Evolutionary conservation across 1,284 basidiomycete genomes (phyloP).

Genomic region (Cutaneotrichosporon dermatis): DNA sequence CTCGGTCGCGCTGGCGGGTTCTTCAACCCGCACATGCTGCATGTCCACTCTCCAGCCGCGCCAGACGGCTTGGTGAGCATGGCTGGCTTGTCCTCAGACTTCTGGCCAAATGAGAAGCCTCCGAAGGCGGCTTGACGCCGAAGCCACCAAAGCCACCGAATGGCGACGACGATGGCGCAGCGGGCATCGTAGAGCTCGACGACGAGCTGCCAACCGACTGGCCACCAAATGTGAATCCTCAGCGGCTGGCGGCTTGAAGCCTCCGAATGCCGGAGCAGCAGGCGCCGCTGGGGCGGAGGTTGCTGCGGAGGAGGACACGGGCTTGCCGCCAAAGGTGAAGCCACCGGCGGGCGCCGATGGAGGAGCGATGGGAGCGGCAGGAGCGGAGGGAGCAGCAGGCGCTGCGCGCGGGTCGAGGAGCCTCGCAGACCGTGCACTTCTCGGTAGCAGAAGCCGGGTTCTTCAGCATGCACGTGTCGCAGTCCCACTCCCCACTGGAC

Average conservation of each 20-base stretch:
- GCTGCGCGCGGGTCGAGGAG: conserved; percentile 38
- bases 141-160: not conserved
- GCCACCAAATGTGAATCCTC: conserved; percentile 13
- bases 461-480: conserved; percentile 52
- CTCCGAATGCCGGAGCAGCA: not conserved
- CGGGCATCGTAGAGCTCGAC: not conserved
- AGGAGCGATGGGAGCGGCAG: not conserved
- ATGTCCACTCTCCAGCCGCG: conserved; percentile 26
- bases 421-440: conserved; percentile 57
- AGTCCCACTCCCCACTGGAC: conserved; percentile 49
- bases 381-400: not conserved
- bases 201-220: conserved; percentile 3
- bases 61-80: conserved; percentile 9
- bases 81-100: not conserved
- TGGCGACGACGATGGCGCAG: too few species aligned
- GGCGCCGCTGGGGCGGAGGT: not conserved
- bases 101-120: conserved; percentile 14
- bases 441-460: conserved; percentile 51
- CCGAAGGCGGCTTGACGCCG: conserved; percentile 5
- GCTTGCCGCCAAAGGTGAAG: conserved; percentile 12
- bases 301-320: not conserved
- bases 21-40: not conserved
- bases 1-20: not conserved
- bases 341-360: not conserved
- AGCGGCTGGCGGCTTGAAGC: not conserved